Percentiles rank a stretch among this genome's conserved stretches.
These are phyloP conservation scores for Podospora conica DNA, from an alignment of 495 filamentous ascomycete genomes.

Conservation along the genomic window DNA sequence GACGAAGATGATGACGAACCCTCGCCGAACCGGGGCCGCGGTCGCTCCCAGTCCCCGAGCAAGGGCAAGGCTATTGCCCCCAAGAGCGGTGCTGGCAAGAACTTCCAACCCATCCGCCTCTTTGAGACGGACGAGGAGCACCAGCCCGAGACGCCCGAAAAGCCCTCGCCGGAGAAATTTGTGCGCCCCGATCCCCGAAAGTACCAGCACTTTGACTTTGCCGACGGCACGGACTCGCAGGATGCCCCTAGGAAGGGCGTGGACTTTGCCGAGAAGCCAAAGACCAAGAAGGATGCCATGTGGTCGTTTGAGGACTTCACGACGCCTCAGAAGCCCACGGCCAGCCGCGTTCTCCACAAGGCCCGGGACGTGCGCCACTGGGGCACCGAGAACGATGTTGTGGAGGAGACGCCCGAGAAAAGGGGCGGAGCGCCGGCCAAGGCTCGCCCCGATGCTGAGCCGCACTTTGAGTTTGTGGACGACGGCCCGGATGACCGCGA, in stretches of 20 bases:
- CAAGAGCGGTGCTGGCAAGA: constrained; percentile 63
- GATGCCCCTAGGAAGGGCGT: constrained; percentile 27
- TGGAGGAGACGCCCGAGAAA: constrained; percentile 50
- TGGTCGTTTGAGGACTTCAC: constrained; percentile 85
- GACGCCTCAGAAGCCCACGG: constrained; percentile 64
- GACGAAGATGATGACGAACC: constrained; percentile 30
- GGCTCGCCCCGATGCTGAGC: constrained; percentile 68
- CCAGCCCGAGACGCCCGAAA: constrained; percentile 11
- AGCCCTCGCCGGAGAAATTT: constrained; percentile 37
- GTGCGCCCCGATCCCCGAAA: constrained; percentile 61
- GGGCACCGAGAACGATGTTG: constrained; percentile 60
- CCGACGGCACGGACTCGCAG: constrained; percentile 49
- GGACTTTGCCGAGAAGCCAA: constrained; percentile 33
- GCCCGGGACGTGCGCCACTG: constrained; percentile 59
- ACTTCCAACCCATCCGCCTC: constrained; percentile 62
- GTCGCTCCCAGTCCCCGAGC: constrained; percentile 36
- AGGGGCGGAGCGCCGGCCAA: constrained; percentile 50
- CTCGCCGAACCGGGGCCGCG: constrained; percentile 45
- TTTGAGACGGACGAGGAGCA: constrained; percentile 55
- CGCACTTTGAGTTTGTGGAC: constrained; percentile 57
- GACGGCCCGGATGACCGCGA: constrained; percentile 27
- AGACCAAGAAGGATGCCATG: constrained; percentile 58
- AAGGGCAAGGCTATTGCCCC: constrained; percentile 42
- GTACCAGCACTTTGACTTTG: constrained; percentile 84
- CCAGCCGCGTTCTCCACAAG: constrained; percentile 36